Percentiles rank a stretch among this genome's conserved stretches.
Conservation (phyloP, 2,329 filamentous ascomycete genomes). For the Talaromyces atroroseus region DNA sequence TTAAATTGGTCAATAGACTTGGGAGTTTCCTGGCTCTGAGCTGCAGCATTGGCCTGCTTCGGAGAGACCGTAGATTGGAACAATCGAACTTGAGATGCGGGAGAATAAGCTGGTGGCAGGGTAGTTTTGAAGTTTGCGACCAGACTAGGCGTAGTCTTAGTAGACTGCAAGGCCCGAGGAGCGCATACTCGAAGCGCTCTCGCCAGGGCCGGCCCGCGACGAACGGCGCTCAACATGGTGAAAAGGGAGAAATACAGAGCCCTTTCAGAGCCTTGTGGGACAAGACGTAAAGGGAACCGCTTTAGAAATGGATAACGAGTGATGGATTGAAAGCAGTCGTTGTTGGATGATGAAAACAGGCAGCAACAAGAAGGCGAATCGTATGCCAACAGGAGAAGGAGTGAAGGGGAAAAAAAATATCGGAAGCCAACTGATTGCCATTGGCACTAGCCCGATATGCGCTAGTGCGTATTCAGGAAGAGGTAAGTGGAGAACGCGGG, state of each 20-base stretch:
- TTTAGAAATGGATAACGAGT: background rate
- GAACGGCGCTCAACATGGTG: conserved; percentile 35
- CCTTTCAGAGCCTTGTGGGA: conserved; percentile 1
- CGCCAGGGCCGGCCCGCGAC: conserved; percentile 31
- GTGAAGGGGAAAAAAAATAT: conserved; percentile 11
- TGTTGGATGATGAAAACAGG: background rate
- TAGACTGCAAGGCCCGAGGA: conserved; percentile 23
- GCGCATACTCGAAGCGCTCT: conserved; percentile 32
- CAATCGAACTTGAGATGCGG: conserved; percentile 18
- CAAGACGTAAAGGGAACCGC: background rate
- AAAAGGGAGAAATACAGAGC: background rate
- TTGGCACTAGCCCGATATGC: conserved; percentile 3
- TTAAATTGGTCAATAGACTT: conserved; percentile 32
- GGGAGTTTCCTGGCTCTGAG: conserved; percentile 16
- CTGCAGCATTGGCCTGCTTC: conserved; percentile 21
- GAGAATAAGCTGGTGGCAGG: conserved; percentile 20
- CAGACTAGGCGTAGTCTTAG: conserved; percentile 23
- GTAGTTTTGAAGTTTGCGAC: conserved; percentile 16
- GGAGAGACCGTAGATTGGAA: conserved; percentile 28
- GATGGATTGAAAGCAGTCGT: background rate
- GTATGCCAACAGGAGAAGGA: conserved; percentile 1
- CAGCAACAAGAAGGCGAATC: background rate
- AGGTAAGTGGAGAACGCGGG: background rate
- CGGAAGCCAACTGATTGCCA: conserved; percentile 3
- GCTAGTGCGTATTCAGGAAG: background rate